A percentile compares a stretch with the other conserved stretches of the same genome.
phyloP scores from a whole-genome alignment of 129 eudicot genomes.

The Gnaphalium uliginosum region DNA sequence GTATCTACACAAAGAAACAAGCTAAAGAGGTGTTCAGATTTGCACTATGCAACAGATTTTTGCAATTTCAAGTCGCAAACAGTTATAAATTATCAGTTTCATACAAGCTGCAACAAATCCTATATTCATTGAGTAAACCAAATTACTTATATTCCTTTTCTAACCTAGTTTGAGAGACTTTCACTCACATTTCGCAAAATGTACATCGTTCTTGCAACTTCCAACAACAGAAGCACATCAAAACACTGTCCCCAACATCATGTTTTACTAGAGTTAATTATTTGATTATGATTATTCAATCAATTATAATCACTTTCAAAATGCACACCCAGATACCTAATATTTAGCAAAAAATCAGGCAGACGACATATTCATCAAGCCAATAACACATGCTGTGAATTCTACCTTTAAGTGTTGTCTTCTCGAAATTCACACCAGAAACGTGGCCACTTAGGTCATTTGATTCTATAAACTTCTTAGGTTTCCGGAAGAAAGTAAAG shows the following conservation, averaged over 20 bases:
- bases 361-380: constrained; percentile 6
- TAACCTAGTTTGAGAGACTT: not conserved
- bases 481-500: constrained; percentile 81
- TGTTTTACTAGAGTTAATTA: not conserved
- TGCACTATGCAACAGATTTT: too few species aligned
- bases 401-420: constrained; percentile 76
- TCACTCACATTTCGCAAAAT: not conserved
- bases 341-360: not conserved
- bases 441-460: constrained; percentile 60
- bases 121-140: not conserved
- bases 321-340: not conserved
- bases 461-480: constrained; percentile 68
- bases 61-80: not conserved
- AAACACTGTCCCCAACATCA: not conserved
- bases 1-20: not conserved
- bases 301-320: not conserved
- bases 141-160: not conserved
- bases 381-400: constrained; percentile 1
- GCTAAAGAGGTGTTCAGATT: not conserved
- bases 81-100: not conserved
- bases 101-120: not conserved
- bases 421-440: constrained; percentile 71
- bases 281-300: not conserved
- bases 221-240: not conserved
- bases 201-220: not conserved